A percentile compares a stretch with the other conserved stretches of the same genome.
Conservation (phyloP, 1,284 basidiomycete species). For the Lignosus rhinocerotis region DNA sequence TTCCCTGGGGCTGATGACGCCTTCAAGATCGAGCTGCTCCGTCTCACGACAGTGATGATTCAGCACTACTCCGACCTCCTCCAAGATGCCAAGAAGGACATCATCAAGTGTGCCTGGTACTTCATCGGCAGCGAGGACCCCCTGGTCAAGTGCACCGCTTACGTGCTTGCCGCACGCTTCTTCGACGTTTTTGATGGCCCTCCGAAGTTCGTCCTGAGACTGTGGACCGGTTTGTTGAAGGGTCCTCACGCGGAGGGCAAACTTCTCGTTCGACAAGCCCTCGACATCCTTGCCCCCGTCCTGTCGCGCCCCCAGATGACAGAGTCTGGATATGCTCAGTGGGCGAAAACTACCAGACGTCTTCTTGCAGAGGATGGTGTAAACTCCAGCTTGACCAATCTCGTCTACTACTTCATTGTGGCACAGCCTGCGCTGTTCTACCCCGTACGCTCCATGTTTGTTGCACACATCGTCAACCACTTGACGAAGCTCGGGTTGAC, state of each 20-base stretch:
- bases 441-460: slow-evolving; percentile 89
- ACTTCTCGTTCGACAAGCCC: slow-evolving; percentile 80
- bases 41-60: slow-evolving; percentile 89
- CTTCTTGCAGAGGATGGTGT: slow-evolving; percentile 90
- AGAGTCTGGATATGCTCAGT: slow-evolving; percentile 72
- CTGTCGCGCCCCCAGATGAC: slow-evolving; percentile 61
- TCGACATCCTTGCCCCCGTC: slow-evolving; percentile 91
- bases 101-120: slow-evolving; percentile 95
- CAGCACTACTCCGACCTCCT: slow-evolving; percentile 81
- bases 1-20: slow-evolving; percentile 73
- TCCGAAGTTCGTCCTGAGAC: slow-evolving; percentile 90
- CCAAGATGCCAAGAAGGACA: slow-evolving; percentile 85
- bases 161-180: slow-evolving; percentile 93
- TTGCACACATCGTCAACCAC: slow-evolving; percentile 94
- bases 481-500: slow-evolving; percentile 87
- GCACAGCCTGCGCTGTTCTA: slow-evolving; percentile 94
- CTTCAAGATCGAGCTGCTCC: slow-evolving; percentile 89
- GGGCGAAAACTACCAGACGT: slow-evolving; percentile 89
- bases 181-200: slow-evolving; percentile 91
- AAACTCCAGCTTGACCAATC: slow-evolving; percentile 79
- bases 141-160: slow-evolving; percentile 93
- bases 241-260: slow-evolving; percentile 83
- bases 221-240: slow-evolving; percentile 92
- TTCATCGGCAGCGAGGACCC: slow-evolving; percentile 86
- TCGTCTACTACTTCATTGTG: slow-evolving; percentile 91